Base-by-base conservation (phyloP, 257 asterid genomes). In the Primulina eburnea region DNA sequence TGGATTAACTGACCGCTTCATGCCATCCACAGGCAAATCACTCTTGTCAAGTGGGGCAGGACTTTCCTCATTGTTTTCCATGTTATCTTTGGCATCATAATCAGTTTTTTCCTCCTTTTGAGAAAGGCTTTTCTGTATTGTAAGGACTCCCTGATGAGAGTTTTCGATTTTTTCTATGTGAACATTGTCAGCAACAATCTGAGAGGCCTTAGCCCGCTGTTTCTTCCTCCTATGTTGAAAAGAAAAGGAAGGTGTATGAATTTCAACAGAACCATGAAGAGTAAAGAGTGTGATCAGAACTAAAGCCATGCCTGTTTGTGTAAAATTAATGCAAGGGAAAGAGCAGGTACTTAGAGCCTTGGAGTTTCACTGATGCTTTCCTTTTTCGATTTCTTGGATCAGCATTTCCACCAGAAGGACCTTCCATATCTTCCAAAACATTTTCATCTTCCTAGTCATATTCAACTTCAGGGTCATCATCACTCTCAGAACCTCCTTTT, bases 401-500 rank as follows among this genome's bases (percentile, higher is more conserved):
- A 71, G 67, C 78, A 47, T 73, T 76, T 50, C 64, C 78, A 53
- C 72, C 78, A 6, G 76, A 62, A 67, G 85, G 70, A 67, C 71
- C 73, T 62, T 73, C 82, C 40, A 28, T 59, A 74, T 68, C 81
- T 61, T 79, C 80, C 78, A 55, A 53, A 24, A 63, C 81, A 30
- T 64, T 77, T 50, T 70, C 82, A 64, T 72, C 80, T 71, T 70
- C 79, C 65, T 73, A 80, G 53, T 67, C 76, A 8, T 63, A 75
- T 24, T 78, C 86, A 71, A 75, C 83, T 67, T 80, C 78, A 0
- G 79, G 65, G 6, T n/a, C n/a, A n/a, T 74, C 84, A 68, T 84
- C 93, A 74, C 86, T 86, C 75, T 80, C 85, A 73, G 69, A 79
- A 18, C 89, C 92, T 53, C 90, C 89, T 70, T 80, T 83, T 76